These are phyloP conservation scores for Beauveria australis DNA, from an alignment of 2,329 filamentous ascomycete genomes.

Conservation along the genomic window DNA sequence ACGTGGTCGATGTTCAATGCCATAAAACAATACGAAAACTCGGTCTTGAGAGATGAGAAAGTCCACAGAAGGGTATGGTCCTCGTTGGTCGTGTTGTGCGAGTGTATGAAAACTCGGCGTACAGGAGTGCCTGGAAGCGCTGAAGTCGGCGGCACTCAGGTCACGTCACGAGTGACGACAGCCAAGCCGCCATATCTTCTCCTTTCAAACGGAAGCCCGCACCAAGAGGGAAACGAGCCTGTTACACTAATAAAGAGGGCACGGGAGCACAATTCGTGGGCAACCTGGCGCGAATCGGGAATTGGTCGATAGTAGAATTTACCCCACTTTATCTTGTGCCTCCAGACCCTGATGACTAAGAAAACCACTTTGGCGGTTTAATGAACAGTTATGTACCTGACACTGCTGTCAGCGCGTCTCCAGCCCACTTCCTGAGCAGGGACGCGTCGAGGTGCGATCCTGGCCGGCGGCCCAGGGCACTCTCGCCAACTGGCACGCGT, in stretches of 20 bases:
- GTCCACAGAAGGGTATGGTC: neutral
- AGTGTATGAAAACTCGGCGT: neutral
- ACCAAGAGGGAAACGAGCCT: too few relatives aligned
- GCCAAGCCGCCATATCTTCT: neutral
- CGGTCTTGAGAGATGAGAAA: too few relatives aligned
- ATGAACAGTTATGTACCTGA: neutral
- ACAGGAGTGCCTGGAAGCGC: neutral
- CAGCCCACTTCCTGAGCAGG: neutral
- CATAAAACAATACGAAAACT: neutral
- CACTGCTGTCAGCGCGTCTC: neutral
- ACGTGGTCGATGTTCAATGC: neutral
- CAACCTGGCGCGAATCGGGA: too few relatives aligned
- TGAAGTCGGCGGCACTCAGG: neutral
- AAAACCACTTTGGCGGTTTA: neutral
- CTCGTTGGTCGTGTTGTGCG: neutral
- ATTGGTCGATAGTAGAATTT: too few relatives aligned
- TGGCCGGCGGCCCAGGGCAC: neutral
- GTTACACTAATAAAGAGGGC: too few relatives aligned
- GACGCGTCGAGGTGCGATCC: conserved; percentile 7
- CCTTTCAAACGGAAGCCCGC: neutral
- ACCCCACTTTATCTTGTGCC: too few relatives aligned
- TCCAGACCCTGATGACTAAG: neutral
- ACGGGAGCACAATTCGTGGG: too few relatives aligned
- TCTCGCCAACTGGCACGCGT: neutral
- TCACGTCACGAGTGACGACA: neutral